Evolutionary conservation across 257 asterid genomes (phyloP).

Genomic region (Asclepias syriaca): DNA sequence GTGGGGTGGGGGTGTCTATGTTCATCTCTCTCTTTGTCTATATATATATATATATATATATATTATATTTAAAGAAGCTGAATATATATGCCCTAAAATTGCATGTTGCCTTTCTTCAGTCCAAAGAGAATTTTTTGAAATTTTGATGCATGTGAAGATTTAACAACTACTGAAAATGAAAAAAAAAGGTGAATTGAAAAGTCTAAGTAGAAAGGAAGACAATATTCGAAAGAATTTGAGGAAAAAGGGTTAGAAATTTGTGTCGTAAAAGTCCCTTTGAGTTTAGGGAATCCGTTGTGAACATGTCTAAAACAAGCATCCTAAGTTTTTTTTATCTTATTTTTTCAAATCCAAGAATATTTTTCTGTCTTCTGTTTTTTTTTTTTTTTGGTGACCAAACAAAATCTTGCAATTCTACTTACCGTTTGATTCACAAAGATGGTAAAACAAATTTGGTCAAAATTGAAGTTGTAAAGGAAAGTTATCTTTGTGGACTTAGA

Average conservation of each 20-base stretch:
- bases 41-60: too few species aligned
- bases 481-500: too few species aligned
- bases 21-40: not conserved
- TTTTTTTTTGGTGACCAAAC: not conserved
- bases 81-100: too few species aligned
- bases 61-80: too few species aligned
- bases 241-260: slow-evolving; percentile 35
- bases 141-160: slow-evolving; percentile 3
- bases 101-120: not conserved
- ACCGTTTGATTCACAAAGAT: too few species aligned
- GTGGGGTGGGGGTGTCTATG: not conserved
- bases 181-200: slow-evolving; percentile 23
- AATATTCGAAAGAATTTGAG: slow-evolving; percentile 25
- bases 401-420: too few species aligned
- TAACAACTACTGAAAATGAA: not conserved
- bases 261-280: slow-evolving; percentile 31
- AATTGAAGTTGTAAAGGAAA: too few species aligned
- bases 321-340: slow-evolving; percentile 15
- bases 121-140: slow-evolving; percentile 9
- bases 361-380: not conserved
- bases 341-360: slow-evolving; percentile 5
- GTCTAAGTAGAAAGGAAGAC: slow-evolving; percentile 8
- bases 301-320: slow-evolving; percentile 29
- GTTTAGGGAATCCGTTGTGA: slow-evolving; percentile 16
- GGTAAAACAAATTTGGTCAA: too few species aligned